A percentile compares a stretch with the other conserved stretches of the same genome.
Evolutionary conservation across 2,329 filamentous ascomycete genomes (phyloP).

Genomic region (Gliomastix tumulicola): DNA sequence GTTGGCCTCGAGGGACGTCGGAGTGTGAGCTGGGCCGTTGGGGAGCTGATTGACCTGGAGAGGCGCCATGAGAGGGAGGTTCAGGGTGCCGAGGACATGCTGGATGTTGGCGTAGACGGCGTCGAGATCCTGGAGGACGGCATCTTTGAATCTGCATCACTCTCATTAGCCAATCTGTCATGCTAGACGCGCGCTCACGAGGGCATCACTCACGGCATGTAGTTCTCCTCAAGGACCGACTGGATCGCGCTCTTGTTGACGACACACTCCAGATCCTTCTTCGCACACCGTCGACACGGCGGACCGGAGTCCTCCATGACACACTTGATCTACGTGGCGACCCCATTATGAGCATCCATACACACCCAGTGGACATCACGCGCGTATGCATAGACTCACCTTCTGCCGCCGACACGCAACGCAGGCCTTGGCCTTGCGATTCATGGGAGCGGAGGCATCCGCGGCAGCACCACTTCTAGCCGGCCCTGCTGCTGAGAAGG

Average conservation of each 20-base stretch:
- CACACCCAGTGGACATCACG: not conserved
- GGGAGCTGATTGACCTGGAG: not conserved
- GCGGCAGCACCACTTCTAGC: too few species aligned
- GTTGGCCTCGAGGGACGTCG: not conserved
- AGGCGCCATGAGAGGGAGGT: not conserved
- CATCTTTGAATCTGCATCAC: conserved; percentile 25
- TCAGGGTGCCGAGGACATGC: conserved; percentile 1
- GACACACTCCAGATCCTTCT: not conserved
- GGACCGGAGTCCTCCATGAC: not conserved
- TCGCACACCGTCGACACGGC: not conserved
- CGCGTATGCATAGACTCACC: not conserved
- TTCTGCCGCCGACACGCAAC: not conserved
- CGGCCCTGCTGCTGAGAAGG: too few species aligned
- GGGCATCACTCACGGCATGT: too few species aligned
- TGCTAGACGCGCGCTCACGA: too few species aligned
- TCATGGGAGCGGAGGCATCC: too few species aligned
- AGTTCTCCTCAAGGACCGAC: too few species aligned
- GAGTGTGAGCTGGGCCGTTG: not conserved
- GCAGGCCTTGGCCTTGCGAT: not conserved
- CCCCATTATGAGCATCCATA: not conserved
- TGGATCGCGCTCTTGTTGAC: not conserved
- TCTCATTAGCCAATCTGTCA: too few species aligned
- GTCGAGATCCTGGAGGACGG: conserved; percentile 9
- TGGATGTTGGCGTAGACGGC: conserved; percentile 6
- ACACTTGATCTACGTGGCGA: not conserved